Conservation (phyloP, 108 stramenopile species). For the Nitzschia sp. region DNA sequence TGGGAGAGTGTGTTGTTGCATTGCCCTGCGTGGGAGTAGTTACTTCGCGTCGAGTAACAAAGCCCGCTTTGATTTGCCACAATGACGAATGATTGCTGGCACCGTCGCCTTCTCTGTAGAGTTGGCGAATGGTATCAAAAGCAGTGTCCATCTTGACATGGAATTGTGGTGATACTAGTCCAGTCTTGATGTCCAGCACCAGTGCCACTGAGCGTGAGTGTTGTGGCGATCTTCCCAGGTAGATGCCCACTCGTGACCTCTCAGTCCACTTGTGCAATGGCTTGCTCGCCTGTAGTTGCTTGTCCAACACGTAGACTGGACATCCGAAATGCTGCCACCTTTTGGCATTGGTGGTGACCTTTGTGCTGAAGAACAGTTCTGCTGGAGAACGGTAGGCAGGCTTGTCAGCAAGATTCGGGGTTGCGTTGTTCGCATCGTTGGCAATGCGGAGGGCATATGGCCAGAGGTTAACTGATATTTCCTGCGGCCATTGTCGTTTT, state of each 20-base stretch:
- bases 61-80: conserved; percentile 12
- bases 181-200: conserved; percentile 28
- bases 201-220: neutral
- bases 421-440: conserved; percentile 26
- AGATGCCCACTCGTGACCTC: conserved; percentile 29
- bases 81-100: too few species aligned
- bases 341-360: neutral
- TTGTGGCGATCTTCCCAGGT: conserved; percentile 33
- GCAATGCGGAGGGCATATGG: conserved; percentile 49
- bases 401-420: conserved; percentile 14
- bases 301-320: conserved; percentile 27
- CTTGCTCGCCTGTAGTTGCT: neutral
- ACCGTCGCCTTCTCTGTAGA: neutral
- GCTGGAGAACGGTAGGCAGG: conserved; percentile 7
- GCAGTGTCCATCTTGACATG: conserved; percentile 27
- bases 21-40: too few species aligned
- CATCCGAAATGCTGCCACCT: conserved; percentile 39
- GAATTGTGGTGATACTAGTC: conserved; percentile 39
- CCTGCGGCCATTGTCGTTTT: conserved; percentile 34
- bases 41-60: too few species aligned
- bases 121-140: conserved; percentile 16
- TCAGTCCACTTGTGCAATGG: conserved; percentile 24
- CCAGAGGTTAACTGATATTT: conserved; percentile 36
- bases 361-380: conserved; percentile 29
- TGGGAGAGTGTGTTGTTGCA: too few species aligned